Base-by-base conservation (phyloP, 441 rosid genomes). In the Euphorbia neoarborescens region DNA sequence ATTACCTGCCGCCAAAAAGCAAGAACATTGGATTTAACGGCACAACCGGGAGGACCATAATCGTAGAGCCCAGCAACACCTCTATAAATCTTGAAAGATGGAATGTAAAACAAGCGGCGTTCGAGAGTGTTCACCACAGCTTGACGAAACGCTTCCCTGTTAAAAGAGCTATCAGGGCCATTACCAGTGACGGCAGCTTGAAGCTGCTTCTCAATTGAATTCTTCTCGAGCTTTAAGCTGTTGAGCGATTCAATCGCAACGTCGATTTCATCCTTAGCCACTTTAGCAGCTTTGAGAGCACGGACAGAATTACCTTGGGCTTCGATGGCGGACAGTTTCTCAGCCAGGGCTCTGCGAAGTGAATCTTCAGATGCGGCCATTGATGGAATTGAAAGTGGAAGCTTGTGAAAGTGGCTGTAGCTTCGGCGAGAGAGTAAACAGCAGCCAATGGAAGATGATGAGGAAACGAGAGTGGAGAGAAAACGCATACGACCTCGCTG, bases 11-110 rank as follows among this genome's bases (percentile, higher is more conserved):
- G 98, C 98, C 96, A 92, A 73, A 86, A 87, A 40, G 88, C 79
- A 42, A 92, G 90, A 48, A 92, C 89, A 51, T 88, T 92, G 28
- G 90, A 77, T 80, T 89, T 89, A 46, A 92, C 87, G 6, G 93
- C 85, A 71, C 92, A 88, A 2, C 98, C 96, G 12, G 96, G 96
- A 25, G 96, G 95, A 0, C 96, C 96, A 37, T 84, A 89, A 78
- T 92, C 95, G 48, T 84, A 92, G 27, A 90, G 87, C 3, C 98
- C 96, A 12, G 98, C 94, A 2, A 92, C 95, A 7, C 96, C 96
- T 19, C 95, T 68, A 67, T 92, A 92, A 66, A 92, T 92, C 86
- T 89, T 86, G 73, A 89, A 93, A 5, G 97, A 89, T 0, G 92
- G 91, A 3, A 84, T 89, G 76, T 79, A 93, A 66, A 93, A 93